Base-by-base conservation (phyloP, 2,329 filamentous ascomycete genomes). In the Xylaria sp. region DNA sequence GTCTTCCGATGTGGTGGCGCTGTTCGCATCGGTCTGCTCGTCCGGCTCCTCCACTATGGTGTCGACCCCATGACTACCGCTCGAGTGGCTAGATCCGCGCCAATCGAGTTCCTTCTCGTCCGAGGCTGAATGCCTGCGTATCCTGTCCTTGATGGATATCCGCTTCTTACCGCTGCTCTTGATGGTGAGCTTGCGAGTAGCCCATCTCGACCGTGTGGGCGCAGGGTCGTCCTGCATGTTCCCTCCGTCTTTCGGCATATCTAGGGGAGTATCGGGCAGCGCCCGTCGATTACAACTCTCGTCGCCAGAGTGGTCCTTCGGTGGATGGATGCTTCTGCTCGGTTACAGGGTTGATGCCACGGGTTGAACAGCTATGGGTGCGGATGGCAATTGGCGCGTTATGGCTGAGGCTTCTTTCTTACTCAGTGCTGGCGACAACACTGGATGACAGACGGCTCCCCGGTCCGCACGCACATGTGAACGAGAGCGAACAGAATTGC, bases 201-300 rank as follows among this genome's bases (percentile, higher is more conserved):
- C 93, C 94, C 94, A 97, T 85, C 94, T 83, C 74, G 94, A 87
- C 71, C 92, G 83, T 72, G 93, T 91, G 19, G 87, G 88, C 49
- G 83, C 82, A 61, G 79, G 23, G 23, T 30, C 66, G 76, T 81
- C 66, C 76, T 61, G 62, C 47, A 54, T 54, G 30, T 70, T 66
- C 54, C 53, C 70, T 52, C 70, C 69, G 59, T 68, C 71, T 64
- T 72, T 72, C 57, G 73, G 66, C 76, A 77, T 76, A 54, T 58
- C 69, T 67, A 66, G 66, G 65, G 68, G 23, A 65, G 66, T 71
- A 68, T 69, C 75, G 75, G 75, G 75, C 75, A 72, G 68, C 66
- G 75, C 76, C 76, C 76, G 76, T 73, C 76, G 71, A 75, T 67
- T 72, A 72, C 71, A 68, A 68, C 68, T 63, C 66, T 70, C 69